Evolutionary conservation across 441 rosid species (phyloP).

Genomic region (Eutrema salsugineum): DNA sequence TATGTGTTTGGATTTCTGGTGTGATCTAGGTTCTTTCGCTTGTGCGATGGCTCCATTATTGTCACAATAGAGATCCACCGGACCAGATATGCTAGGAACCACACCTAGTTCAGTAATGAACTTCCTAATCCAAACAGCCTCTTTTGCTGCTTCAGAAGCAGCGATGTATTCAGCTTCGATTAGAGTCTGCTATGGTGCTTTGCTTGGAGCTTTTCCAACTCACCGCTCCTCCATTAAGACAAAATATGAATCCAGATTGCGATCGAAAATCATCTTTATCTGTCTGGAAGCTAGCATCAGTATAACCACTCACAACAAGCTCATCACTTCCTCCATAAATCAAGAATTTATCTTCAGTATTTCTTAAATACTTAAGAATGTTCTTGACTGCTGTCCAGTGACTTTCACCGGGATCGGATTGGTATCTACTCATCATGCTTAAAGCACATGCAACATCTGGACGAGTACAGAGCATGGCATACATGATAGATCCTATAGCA

Average conservation of each 20-base stretch:
- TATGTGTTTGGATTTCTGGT: not conserved
- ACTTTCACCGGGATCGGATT: too few species aligned
- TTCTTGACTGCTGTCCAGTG: not conserved
- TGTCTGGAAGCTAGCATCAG: not conserved
- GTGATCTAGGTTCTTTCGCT: not conserved
- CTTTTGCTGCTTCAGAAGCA: not conserved
- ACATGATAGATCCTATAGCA: not conserved
- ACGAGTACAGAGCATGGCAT: too few species aligned
- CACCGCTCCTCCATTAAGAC: not conserved
- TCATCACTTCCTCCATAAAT: not conserved
- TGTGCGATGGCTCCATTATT: not conserved
- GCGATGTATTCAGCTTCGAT: not conserved
- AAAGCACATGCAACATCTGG: too few species aligned
- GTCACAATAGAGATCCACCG: not conserved
- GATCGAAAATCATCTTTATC: not conserved
- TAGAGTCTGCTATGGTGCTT: not conserved
- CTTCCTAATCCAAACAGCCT: not conserved
- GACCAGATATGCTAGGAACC: not conserved
- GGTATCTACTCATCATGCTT: too few species aligned
- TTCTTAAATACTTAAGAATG: conserved; percentile 14
- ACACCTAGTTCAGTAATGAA: not conserved
- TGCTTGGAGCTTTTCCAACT: conserved; percentile 11
- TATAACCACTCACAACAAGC: not conserved
- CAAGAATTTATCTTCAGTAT: not conserved
- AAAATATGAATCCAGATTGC: not conserved